Base-by-base conservation (phyloP, 1,284 basidiomycete species). In the Microbotryomycetes sp. region DNA sequence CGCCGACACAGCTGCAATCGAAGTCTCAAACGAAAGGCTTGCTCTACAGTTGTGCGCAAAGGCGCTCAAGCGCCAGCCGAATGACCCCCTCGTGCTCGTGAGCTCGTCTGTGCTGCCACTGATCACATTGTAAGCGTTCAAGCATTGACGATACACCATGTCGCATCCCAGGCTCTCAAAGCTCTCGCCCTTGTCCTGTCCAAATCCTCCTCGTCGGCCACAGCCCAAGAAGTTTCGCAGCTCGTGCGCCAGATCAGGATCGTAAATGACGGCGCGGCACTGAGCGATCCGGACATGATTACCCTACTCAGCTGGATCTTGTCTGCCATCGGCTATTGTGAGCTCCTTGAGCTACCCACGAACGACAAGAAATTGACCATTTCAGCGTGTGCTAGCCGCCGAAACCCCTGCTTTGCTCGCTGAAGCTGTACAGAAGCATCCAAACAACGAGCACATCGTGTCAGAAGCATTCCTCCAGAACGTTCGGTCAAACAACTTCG, bases 41-140 rank as follows among this genome's bases (percentile, higher is more conserved):
- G 88, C 88, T 23, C 81, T 91, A 56, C 82, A 87, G 49, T 79
- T 83, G n/a, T 88, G 86, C 77, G 89, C 88, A 75, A 89, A 90
- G 75, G 74, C 89, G 27, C 80, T 91, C 66, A 91, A 89, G 75
- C 88, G 87, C 75, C 81, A 87, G 65, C 85, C 87, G 21, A 82
- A 81, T 71, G 85, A 83, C 73, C 78, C 81, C 52, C 77, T 88
- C n/a, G 76, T 87, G 70, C 88, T 88, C 79, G 89, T 85, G 61
- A 50, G 77, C n/a, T n/a, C n/a, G n/a, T n/a, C n/a, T n/a, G n/a
- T n/a, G n/a, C n/a, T n/a, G n/a, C n/a, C n/a, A n/a, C n/a, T n/a
- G n/a, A n/a, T n/a, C n/a, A n/a, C n/a, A n/a, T n/a, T n/a, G n/a
- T n/a, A n/a, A n/a, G n/a, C n/a, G n/a, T n/a, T n/a, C n/a, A n/a